These are phyloP conservation scores for Sindora glabra DNA, from an alignment of 306 rosid genomes.

Conservation along the genomic window DNA sequence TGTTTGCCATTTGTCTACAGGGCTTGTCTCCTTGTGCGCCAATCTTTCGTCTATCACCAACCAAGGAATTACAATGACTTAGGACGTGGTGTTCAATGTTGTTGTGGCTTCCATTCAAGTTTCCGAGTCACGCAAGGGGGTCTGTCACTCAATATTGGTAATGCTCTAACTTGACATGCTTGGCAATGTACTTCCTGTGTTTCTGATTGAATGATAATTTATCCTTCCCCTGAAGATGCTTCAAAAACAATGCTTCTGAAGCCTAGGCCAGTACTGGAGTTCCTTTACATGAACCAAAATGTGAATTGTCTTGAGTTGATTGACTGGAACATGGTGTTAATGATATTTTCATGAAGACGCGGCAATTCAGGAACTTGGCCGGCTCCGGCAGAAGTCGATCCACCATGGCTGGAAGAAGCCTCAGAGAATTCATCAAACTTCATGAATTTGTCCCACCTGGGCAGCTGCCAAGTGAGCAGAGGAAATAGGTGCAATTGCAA, in stretches of 20 bases:
- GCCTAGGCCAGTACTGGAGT: slow-evolving; percentile 40
- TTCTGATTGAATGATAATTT: not conserved
- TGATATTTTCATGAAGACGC: not conserved
- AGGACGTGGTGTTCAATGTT: slow-evolving; percentile 35
- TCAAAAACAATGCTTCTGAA: slow-evolving; percentile 38
- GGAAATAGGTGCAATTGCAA: slow-evolving; percentile 33
- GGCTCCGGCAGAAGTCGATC: not conserved
- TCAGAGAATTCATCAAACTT: slow-evolving; percentile 26
- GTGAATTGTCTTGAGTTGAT: slow-evolving; percentile 3
- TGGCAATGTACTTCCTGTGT: not conserved
- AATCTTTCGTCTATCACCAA: slow-evolving; percentile 36
- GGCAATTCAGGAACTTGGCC: slow-evolving; percentile 16
- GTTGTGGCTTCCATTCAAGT: slow-evolving; percentile 50
- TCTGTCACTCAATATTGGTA: slow-evolving; percentile 37
- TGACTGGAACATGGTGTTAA: slow-evolving; percentile 35
- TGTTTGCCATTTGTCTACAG: too few species aligned
- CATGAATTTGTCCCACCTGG: slow-evolving; percentile 20
- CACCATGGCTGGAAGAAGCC: slow-evolving; percentile 13
- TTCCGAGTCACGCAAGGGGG: slow-evolving; percentile 41
- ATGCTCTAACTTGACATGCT: not conserved
- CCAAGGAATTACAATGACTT: slow-evolving; percentile 18
- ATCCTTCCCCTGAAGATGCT: slow-evolving; percentile 22
- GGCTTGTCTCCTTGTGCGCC: slow-evolving; percentile 44
- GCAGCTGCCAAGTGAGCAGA: slow-evolving; percentile 36
- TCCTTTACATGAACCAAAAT: slow-evolving; percentile 31